Percentiles rank a stretch among this genome's conserved stretches.
Conservation (phyloP, 257 asterid genomes). For the Salvia hispanica region DNA sequence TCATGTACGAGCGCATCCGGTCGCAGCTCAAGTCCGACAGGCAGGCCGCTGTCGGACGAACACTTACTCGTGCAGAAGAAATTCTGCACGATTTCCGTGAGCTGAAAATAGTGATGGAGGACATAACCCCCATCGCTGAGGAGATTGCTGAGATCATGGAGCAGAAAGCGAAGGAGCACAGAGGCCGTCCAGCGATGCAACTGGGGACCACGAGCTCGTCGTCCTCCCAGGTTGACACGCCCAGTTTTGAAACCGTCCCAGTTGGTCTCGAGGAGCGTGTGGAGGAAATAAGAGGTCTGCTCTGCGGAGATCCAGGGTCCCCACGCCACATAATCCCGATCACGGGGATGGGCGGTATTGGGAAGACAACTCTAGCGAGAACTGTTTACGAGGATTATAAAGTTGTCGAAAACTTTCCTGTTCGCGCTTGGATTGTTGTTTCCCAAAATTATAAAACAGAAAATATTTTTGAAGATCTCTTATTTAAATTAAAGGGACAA, state of each 20-base stretch:
- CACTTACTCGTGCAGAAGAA: background rate
- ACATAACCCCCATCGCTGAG: background rate
- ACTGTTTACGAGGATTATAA: too few species aligned
- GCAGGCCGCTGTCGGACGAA: background rate
- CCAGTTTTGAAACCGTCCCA: too few species aligned
- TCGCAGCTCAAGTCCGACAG: background rate
- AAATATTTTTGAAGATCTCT: background rate
- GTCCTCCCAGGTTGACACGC: too few species aligned
- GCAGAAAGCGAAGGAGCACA: too few species aligned
- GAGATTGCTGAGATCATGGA: background rate
- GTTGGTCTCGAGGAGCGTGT: background rate
- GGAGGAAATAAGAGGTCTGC: background rate
- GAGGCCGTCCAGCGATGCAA: background rate
- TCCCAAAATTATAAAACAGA: background rate
- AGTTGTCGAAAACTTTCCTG: too few species aligned
- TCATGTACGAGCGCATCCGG: conserved; percentile 2
- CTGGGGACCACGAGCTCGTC: background rate
- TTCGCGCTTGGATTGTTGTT: too few species aligned
- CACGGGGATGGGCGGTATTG: too few species aligned
- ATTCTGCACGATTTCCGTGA: background rate
- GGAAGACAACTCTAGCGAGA: too few species aligned
- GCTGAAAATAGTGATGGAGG: background rate
- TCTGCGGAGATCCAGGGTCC: background rate
- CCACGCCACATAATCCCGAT: background rate
- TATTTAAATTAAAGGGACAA: background rate